Conservation (phyloP, 805 yeast species). For the Yamadazyma sp. region DNA sequence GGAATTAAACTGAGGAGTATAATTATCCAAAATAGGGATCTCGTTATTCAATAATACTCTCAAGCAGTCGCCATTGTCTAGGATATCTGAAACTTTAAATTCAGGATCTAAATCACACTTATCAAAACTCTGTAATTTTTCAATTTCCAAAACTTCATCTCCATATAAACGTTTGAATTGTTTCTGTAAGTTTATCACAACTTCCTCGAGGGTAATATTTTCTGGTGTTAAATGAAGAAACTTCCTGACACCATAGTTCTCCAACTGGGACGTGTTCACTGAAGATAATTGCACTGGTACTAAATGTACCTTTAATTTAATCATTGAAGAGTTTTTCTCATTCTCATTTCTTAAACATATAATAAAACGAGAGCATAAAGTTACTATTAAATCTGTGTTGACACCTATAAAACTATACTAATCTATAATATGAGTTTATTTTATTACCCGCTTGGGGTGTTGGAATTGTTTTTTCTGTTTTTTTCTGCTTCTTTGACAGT, state of each 20-base stretch:
- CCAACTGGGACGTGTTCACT: constrained; percentile 16
- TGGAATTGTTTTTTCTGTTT: too few relatives aligned
- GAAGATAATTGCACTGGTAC: constrained; percentile 24
- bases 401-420: too few relatives aligned
- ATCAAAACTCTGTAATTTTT: constrained; percentile 63
- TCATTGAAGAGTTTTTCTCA: constrained; percentile 6
- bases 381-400: too few relatives aligned
- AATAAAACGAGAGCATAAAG: too few relatives aligned
- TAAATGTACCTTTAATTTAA: constrained; percentile 35
- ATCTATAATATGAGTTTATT: too few relatives aligned
- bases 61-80: constrained; percentile 39
- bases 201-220: constrained; percentile 41
- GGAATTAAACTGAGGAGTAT: background rate
- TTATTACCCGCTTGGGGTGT: too few relatives aligned
- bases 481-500: too few relatives aligned
- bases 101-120: constrained; percentile 81
- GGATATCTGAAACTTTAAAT: constrained; percentile 61
- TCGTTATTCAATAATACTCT: constrained; percentile 32
- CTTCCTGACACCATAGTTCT: constrained; percentile 35
- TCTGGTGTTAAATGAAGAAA: constrained; percentile 64
- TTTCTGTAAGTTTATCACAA: constrained; percentile 51
- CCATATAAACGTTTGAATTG: constrained; percentile 61
- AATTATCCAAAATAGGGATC: constrained; percentile 5
- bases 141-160: constrained; percentile 51
- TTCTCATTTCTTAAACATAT: background rate